Conservation (phyloP, 2,329 filamentous ascomycete genomes). For the Canariomyces notabilis region DNA sequence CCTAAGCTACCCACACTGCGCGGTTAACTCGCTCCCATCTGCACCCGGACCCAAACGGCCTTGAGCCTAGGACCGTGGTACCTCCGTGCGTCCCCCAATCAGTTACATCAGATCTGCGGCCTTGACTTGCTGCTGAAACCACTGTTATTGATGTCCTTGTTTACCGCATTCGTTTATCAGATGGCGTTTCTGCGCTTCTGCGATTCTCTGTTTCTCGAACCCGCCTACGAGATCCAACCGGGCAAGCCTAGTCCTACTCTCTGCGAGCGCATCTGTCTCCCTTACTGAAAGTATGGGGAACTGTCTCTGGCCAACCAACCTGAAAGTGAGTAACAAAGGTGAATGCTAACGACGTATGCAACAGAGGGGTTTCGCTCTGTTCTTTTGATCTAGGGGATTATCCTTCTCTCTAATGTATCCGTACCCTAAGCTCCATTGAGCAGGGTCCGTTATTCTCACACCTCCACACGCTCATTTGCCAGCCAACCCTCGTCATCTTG, state of each 20-base stretch:
- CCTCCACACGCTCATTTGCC: conserved; percentile 16
- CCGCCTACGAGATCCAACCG: too few species aligned
- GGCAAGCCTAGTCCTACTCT: too few species aligned
- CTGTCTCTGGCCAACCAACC: too few species aligned
- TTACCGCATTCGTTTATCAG: neutral
- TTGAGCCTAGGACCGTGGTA: conserved; percentile 14
- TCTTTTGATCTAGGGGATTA: neutral
- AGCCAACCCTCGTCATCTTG: conserved; percentile 11
- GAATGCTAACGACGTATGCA: too few species aligned
- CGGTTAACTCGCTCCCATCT: conserved; percentile 22
- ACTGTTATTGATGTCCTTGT: neutral
- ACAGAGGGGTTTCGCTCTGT: too few species aligned
- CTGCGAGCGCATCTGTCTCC: too few species aligned
- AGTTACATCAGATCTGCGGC: conserved; percentile 11
- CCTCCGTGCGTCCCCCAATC: conserved; percentile 4
- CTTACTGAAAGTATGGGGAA: too few species aligned
- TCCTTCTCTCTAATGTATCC: conserved; percentile 7
- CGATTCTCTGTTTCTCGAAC: neutral
- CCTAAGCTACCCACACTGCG: conserved; percentile 21
- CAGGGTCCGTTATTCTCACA: conserved; percentile 18
- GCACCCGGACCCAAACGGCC: conserved; percentile 23
- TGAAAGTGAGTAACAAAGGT: too few species aligned
- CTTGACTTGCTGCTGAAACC: conserved; percentile 1
- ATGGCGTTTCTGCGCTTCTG: neutral
- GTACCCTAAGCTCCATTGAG: neutral